These are phyloP conservation scores for Streptanthus diversifolius DNA, from an alignment of 345 rosid genomes.

Conservation along the genomic window DNA sequence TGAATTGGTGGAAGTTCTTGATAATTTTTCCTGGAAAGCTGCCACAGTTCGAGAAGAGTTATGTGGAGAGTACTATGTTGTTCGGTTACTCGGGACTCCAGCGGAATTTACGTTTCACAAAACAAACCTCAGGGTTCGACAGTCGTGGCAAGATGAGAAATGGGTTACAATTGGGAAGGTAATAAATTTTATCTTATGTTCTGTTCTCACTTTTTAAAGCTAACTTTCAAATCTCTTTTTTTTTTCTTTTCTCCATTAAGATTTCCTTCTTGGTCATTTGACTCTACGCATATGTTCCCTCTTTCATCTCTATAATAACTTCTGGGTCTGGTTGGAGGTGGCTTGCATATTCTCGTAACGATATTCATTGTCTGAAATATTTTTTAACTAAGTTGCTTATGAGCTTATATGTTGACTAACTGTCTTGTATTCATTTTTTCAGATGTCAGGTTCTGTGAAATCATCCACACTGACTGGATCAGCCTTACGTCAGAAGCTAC, in stretches of 20 bases:
- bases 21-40: constrained; percentile 54
- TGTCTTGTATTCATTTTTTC: constrained; percentile 20
- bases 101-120: constrained; percentile 38
- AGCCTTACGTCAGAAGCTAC: constrained; percentile 31
- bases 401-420: constrained; percentile 17
- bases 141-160: constrained; percentile 53
- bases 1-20: constrained; percentile 58
- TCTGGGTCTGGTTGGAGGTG: constrained; percentile 10
- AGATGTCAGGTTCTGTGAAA: constrained; percentile 41
- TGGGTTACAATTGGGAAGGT: constrained; percentile 61
- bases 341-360: background rate
- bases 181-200: background rate
- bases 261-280: background rate
- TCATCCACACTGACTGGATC: constrained; percentile 29
- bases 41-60: constrained; percentile 44
- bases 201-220: background rate
- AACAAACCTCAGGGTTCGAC: constrained; percentile 52
- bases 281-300: background rate
- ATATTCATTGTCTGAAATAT: background rate
- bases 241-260: background rate
- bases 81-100: constrained; percentile 47
- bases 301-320: background rate
- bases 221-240: background rate
- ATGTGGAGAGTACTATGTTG: constrained; percentile 36
- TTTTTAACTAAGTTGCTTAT: background rate